phyloP scores from a whole-genome alignment of 257 asterid genomes.

The Penstemon eatonii region DNA sequence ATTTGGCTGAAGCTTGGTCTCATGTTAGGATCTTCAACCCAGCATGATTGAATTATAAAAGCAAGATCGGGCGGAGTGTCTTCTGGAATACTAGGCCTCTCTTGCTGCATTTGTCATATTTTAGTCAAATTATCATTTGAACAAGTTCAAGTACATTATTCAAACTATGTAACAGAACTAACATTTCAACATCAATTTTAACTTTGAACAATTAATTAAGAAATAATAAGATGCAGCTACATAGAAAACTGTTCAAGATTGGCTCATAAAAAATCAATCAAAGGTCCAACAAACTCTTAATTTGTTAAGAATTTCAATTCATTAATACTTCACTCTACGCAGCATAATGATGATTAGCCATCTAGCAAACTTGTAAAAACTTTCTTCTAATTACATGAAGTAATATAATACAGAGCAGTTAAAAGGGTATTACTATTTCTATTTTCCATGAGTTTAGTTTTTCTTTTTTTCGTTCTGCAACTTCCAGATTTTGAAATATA shows the following conservation, averaged over 20 bases:
- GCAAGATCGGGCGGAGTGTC: constrained; percentile 68
- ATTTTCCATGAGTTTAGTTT: constrained; percentile 1
- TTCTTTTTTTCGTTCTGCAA: neutral
- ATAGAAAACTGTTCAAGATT: neutral
- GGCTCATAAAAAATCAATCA: neutral
- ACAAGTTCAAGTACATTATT: neutral
- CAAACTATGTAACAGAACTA: too few relatives aligned
- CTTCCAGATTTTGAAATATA: neutral
- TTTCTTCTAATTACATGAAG: neutral
- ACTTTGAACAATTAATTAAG: neutral
- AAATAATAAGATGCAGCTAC: neutral
- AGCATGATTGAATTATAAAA: constrained; percentile 77
- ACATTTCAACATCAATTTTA: neutral
- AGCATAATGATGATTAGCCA: neutral
- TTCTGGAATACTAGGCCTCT: constrained; percentile 76
- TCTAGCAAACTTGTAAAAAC: neutral
- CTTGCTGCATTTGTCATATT: constrained; percentile 67
- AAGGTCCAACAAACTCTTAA: constrained; percentile 4
- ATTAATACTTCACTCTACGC: neutral
- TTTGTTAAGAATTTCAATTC: neutral
- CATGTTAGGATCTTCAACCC: constrained; percentile 98
- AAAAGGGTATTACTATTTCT: neutral
- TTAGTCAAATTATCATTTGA: constrained; percentile 8
- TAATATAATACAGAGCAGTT: neutral
- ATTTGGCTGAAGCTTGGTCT: constrained; percentile 92